Evolutionary conservation across 2,329 filamentous ascomycete species (phyloP), one percentile per base, ranked within the genome.

Genomic region (Colletotrichum melonis): DNA sequence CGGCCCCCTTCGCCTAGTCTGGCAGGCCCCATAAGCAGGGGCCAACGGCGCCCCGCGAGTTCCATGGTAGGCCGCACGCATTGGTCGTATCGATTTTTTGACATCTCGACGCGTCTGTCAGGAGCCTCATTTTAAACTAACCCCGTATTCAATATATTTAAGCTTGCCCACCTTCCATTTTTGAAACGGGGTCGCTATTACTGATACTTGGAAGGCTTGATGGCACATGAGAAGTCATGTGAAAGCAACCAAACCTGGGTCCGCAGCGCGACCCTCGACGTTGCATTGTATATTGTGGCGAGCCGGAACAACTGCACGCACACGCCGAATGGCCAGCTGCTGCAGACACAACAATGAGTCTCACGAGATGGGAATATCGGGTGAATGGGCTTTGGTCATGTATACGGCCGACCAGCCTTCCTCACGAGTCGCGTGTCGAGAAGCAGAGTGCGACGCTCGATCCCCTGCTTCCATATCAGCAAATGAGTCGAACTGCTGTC

Each of bases 81-180:
- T 30, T 38, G 58, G 52, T 65, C 32, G 32, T 24, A 69, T 56
- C 9, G 12, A 22, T n/a, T 12, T 64, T 64, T 32, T n/a, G 30
- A 63, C 35, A 26, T 62, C 67, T 71, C 26, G 62, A 71, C 46
- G 56, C 56, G 52, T 66, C 71, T 28, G 60, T 22, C 49, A 54
- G 58, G 64, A 68, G 65, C 58, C 65, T 63, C 69, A 69, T 71
- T 59, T 71, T 30, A 42, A 73, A 49, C 14, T 30, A 35, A 55
- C 67, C 46, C 52, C n/a, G 22, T 46, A 19, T 19, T 11, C 26
- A 57, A 38, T 49, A 59, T 30, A 59, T 22, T 55, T 56, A 54
- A 55, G 58, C 58, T 59, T 69, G 59, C 22, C 49, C 30, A 56
- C 56, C 67, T 66, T 70, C 35, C 46, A 56, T 22, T 46, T 28